A percentile compares a stretch with the other conserved stretches of the same genome.
These are phyloP conservation scores for barley (Hordeum vulgare) DNA, from an alignment of 176 grass and related monocot genomes.

Conservation along the genomic window MorexV3_pseudomolecules_assembly NC_058524.1:603852976-603853475, in stretches of 20 bases:
- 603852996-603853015: not conserved
- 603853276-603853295: not conserved
- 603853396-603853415: not conserved
- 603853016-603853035: not conserved
- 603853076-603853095: not conserved
- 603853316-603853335: not conserved
- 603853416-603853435: not conserved
- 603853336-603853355: not conserved
- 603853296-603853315: not conserved
- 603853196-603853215: not conserved
- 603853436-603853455: not conserved
- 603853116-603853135: not conserved
- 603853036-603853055: not conserved
- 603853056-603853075: not conserved
- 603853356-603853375: not conserved
- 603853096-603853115: not conserved
- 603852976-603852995: not conserved
- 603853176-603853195: not conserved
- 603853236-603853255: not conserved
- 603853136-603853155: not conserved
- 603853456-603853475: not conserved
- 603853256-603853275: not conserved
- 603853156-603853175: not conserved
- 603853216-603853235: not conserved
- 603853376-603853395: not conserved